Percentiles rank a stretch among this genome's conserved stretches.
Evolutionary conservation across 129 eudicot species (phyloP).

Genomic region (Centrapalus pauciflorus): DNA sequence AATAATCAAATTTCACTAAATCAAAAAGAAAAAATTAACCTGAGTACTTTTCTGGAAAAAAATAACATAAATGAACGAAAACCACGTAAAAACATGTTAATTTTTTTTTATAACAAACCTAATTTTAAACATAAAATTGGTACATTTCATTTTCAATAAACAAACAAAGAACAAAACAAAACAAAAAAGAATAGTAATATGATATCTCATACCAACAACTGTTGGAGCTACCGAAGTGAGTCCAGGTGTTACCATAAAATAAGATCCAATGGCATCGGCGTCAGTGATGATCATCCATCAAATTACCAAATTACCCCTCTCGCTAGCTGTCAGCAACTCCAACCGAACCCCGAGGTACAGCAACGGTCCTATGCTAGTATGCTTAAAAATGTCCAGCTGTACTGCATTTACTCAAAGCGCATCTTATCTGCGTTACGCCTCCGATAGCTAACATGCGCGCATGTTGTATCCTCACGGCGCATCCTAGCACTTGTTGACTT

Average conservation of each 20-base stretch:
- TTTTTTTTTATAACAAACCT: neutral
- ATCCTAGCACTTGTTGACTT: neutral
- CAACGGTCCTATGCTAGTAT: conserved; percentile 38
- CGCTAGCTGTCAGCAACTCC: conserved; percentile 21
- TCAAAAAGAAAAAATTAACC: no score
- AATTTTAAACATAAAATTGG: neutral
- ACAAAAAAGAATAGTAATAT: neutral
- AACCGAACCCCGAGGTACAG: conserved; percentile 32
- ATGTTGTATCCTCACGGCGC: conserved; percentile 14
- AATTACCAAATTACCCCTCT: conserved; percentile 18
- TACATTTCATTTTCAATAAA: neutral
- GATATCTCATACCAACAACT: neutral
- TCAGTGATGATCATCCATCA: neutral
- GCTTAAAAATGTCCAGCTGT: conserved; percentile 49
- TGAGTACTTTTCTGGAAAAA: no score
- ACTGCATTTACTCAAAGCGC: conserved; percentile 20
- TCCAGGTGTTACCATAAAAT: conserved; percentile 10
- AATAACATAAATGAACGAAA: no score
- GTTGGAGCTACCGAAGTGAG: conserved; percentile 4
- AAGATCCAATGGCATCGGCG: conserved; percentile 7
- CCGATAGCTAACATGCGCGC: neutral
- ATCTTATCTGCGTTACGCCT: conserved; percentile 16
- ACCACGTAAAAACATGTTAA: no score
- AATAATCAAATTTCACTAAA: no score
- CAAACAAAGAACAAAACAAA: neutral